Evolutionary conservation across 1,284 basidiomycete genomes (phyloP).

Genomic region (Earliella scabrosa): DNA sequence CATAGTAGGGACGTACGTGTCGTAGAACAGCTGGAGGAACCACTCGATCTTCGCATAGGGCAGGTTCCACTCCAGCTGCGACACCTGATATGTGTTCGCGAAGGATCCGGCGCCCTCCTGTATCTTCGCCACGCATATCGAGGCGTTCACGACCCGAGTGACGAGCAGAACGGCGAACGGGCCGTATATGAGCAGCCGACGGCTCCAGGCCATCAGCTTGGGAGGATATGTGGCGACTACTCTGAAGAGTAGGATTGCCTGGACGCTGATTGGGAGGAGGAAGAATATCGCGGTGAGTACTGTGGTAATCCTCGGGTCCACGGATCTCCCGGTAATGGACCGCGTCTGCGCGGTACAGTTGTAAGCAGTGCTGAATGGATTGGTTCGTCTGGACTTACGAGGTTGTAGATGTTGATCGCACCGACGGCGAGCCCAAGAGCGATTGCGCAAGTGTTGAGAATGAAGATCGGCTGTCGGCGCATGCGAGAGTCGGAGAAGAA

Average conservation of each 20-base stretch:
- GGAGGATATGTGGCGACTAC: conserved; percentile 33
- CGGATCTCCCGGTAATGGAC: not conserved
- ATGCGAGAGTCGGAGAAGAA: conserved; percentile 30
- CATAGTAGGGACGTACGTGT: conserved; percentile 23
- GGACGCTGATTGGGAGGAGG: conserved; percentile 25
- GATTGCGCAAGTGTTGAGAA: conserved; percentile 31
- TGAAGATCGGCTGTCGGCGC: conserved; percentile 32
- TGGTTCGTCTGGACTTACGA: too few relatives aligned
- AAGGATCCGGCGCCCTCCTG: not conserved
- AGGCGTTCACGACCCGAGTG: conserved; percentile 18
- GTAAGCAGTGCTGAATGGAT: too few relatives aligned
- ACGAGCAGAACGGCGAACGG: conserved; percentile 18
- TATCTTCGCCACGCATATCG: conserved; percentile 4
- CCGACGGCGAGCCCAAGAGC: conserved; percentile 21
- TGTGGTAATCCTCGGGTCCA: not conserved
- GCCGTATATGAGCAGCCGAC: conserved; percentile 6
- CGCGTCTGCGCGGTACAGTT: too few relatives aligned
- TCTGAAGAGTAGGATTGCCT: conserved; percentile 30
- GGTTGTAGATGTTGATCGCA: conserved; percentile 13
- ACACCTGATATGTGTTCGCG: conserved; percentile 11
- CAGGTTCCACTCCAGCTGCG: conserved; percentile 4
- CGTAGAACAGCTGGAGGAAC: conserved; percentile 34
- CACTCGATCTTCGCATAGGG: conserved; percentile 30
- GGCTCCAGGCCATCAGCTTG: conserved; percentile 2
- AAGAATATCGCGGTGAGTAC: not conserved